Base-by-base conservation (phyloP, 2,329 filamentous ascomycete species). In the Phialemonium atrogriseum region DNA sequence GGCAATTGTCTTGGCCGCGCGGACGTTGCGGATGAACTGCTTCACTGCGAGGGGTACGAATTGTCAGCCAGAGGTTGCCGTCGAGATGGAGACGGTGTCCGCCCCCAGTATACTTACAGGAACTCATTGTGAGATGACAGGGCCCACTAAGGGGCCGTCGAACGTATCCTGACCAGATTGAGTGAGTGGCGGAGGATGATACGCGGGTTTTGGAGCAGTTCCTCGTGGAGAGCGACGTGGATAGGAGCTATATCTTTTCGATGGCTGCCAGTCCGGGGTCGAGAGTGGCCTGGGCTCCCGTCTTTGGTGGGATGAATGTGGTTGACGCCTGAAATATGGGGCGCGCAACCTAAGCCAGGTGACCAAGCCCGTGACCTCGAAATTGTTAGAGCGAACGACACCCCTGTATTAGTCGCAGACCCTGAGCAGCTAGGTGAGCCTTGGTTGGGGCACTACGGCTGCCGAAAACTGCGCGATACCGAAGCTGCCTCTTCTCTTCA, bases 21-120 rank as follows among this genome's bases (percentile, higher is more conserved):
- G 86, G 56, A 98, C 91, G 64, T 95, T 96, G 57, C 91, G 88
- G 62, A 98, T 98, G 66, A 98, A 98, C 66, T 96, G 91, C 68
- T 98, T 98, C 59, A 98, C 91, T 96, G 54, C 35, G 36, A 38
- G 34, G 34, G 32, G 19, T 21, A 20, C 15, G 20, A 6, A 21
- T 30, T 12, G 17, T 12, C 20, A 23, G 11, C 24, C 22, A 16
- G 17, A 18, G 12, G 23, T 12, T 10, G 12, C 21, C n/a, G 12
- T 9, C n/a, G 12, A 22, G 24, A 24, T 13, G 16, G 24, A 10
- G 24, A 4, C 10, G 20, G 11, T n/a, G 21, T n/a, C 4, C 17
- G 13, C 19, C 28, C 28, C 19, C 17, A 18, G 28, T 14, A 7
- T 13, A 27, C 28, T 15, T 30, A 30, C 28, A 18, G 28, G 28